A percentile compares a stretch with the other conserved stretches of the same genome.
These are phyloP conservation scores for Suillus hirtellus DNA, from an alignment of 768 basidiomycete genomes.

Conservation along the genomic window DNA sequence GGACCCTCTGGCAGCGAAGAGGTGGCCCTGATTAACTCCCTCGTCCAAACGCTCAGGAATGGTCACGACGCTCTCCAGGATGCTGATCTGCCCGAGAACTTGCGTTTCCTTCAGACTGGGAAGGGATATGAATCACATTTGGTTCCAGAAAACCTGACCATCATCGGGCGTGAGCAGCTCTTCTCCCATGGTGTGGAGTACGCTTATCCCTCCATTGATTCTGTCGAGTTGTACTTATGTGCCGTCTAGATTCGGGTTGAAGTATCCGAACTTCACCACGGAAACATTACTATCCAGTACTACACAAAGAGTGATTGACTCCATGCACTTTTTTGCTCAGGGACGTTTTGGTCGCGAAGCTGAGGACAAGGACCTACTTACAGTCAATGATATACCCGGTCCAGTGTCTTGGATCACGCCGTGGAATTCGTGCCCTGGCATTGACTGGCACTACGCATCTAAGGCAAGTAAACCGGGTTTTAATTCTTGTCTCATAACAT, in stretches of 20 bases:
- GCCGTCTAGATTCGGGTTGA: constrained; percentile 22
- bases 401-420: constrained; percentile 45
- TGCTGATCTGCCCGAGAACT: constrained; percentile 31
- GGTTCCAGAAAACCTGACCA: constrained; percentile 37
- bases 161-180: constrained; percentile 37
- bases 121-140: constrained; percentile 36
- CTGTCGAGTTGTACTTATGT: background rate
- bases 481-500: background rate
- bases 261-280: constrained; percentile 24
- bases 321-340: constrained; percentile 41
- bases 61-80: constrained; percentile 25
- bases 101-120: constrained; percentile 36
- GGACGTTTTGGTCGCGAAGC: constrained; percentile 38
- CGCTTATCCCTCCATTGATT: constrained; percentile 5
- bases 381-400: constrained; percentile 34
- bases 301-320: constrained; percentile 36
- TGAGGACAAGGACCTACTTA: constrained; percentile 30
- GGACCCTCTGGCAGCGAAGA: constrained; percentile 31
- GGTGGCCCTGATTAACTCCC: constrained; percentile 32
- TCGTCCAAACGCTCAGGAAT: constrained; percentile 33
- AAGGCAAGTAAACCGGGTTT: background rate
- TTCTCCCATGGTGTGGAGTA: constrained; percentile 43
- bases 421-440: constrained; percentile 37
- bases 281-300: constrained; percentile 19
- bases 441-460: constrained; percentile 13